These are phyloP conservation scores for Cadophora gregata DNA, from an alignment of 2,329 filamentous ascomycete genomes.

Conservation along the genomic window DNA sequence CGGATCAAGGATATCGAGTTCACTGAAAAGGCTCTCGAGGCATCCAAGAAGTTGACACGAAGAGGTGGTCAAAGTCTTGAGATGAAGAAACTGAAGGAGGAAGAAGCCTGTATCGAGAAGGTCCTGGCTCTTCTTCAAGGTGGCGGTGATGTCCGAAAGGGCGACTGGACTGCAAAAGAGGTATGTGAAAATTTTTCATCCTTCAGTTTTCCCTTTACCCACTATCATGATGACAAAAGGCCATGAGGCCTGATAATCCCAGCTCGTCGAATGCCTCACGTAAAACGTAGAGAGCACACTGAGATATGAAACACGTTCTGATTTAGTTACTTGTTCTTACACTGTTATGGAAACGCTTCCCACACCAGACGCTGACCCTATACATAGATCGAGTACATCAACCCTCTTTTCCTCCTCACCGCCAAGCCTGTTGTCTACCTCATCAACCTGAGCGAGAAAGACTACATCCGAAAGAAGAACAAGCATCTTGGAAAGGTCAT, in stretches of 20 bases:
- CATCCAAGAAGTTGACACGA: constrained; percentile 90
- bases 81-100: constrained; percentile 96
- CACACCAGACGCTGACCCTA: constrained; percentile 31
- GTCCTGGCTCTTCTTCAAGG: constrained; percentile 81
- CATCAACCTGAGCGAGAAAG: constrained; percentile 95
- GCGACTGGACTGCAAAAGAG: constrained; percentile 91
- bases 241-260: constrained; percentile 93
- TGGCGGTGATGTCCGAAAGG: constrained; percentile 93
- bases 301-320: constrained; percentile 70
- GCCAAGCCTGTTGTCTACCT: constrained; percentile 98
- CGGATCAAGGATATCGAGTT: constrained; percentile 99
- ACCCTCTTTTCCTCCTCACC: constrained; percentile 91
- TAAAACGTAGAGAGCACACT: constrained; percentile 79
- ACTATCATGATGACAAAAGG: constrained; percentile 96
- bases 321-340: constrained; percentile 34
- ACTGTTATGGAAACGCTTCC: constrained; percentile 34
- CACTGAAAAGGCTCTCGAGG: constrained; percentile 91
- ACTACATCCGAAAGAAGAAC: constrained; percentile 99
- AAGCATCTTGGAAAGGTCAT: constrained; percentile 95
- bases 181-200: constrained; percentile 61
- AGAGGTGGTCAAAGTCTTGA: constrained; percentile 94
- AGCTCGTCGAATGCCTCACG: constrained; percentile 97
- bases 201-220: constrained; percentile 34
- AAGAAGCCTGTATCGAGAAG: constrained; percentile 92
- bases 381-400: constrained; percentile 90